These are phyloP conservation scores for Neurospora hispaniola DNA, from an alignment of 495 filamentous ascomycete species.

Conservation along the genomic window DNA sequence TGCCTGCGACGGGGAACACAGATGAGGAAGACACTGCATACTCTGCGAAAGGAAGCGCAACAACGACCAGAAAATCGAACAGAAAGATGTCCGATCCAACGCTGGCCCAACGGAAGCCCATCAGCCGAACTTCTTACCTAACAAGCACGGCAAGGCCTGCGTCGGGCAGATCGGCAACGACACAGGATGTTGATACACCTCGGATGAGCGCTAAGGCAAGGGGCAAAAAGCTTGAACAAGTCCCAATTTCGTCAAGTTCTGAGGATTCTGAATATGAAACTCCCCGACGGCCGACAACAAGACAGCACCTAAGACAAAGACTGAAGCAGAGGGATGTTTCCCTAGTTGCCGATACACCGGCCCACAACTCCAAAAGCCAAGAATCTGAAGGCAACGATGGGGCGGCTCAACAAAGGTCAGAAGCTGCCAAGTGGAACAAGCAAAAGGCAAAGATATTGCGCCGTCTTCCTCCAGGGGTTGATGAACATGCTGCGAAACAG, in stretches of 20 bases:
- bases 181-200: background rate
- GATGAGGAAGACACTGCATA: constrained; percentile 2
- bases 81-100: constrained; percentile 11
- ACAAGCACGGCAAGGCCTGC: constrained; percentile 2
- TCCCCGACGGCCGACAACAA: background rate
- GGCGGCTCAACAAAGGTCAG: constrained; percentile 6
- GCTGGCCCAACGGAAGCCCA: constrained; percentile 8
- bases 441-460: constrained; percentile 51
- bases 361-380: constrained; percentile 11
- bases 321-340: constrained; percentile 7
- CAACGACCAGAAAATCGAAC: background rate
- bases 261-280: constrained; percentile 13
- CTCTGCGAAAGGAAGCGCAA: background rate
- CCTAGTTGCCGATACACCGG: constrained; percentile 6
- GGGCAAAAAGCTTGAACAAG: background rate
- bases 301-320: background rate
- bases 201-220: constrained; percentile 1
- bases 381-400: constrained; percentile 17
- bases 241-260: constrained; percentile 9
- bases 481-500: constrained; percentile 71
- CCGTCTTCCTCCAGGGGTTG: constrained; percentile 68
- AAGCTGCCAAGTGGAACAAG: constrained; percentile 38
- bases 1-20: constrained; percentile 4
- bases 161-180: constrained; percentile 5
- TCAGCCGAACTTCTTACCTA: constrained; percentile 1